Base-by-base conservation (phyloP, 148 eudicot species). In the Selenicereus undatus region DNA sequence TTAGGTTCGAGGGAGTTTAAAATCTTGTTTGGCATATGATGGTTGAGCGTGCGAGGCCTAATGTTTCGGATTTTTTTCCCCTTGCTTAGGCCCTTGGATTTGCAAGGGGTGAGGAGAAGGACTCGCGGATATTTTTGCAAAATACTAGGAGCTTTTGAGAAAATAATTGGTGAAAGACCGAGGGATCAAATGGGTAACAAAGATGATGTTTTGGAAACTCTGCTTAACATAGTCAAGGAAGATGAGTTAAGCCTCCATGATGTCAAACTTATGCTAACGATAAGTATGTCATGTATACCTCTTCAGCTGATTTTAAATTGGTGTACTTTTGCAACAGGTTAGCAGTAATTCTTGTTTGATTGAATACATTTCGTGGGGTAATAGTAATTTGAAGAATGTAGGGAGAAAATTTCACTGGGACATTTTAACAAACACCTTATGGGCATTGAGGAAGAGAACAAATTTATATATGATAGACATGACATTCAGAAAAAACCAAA, bases 1-100 rank as follows among this genome's bases (percentile, higher is more conserved):
- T 70, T 42, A 18, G 5, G 6, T 11, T 54, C 79, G 1, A 60
- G 51, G 22, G 85, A 86, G 81, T 80, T 82, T 32, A 76, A 72
- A 79, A 77, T 32, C 39, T 77, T 43, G 79, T 73, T 65, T 74
- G 70, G 54, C 5, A 5, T 72, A 0, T 85, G n/a, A 14, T 82
- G 60, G 83, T 80, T 4, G 43, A 11, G 7, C 22, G 36, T 29
- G 85, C n/a, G 2, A 79, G 12, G 75, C 83, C 85, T 36, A 85
- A 85, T 24, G 13, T 82, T 0, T 74, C 87, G 18, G 87, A 85
- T 60, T 85, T 52, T n/a, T n/a, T 78, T 85, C 35, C 85, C 88
- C 1, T 48, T 80, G 11, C 1, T 85, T 17, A 80, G 74, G 70
- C 12, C 10, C 24, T 80, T 85, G 17, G 88, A 85, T 68, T 17